phyloP scores from a whole-genome alignment of 345 rosid genomes.

The Bruguiera parviflora region DNA sequence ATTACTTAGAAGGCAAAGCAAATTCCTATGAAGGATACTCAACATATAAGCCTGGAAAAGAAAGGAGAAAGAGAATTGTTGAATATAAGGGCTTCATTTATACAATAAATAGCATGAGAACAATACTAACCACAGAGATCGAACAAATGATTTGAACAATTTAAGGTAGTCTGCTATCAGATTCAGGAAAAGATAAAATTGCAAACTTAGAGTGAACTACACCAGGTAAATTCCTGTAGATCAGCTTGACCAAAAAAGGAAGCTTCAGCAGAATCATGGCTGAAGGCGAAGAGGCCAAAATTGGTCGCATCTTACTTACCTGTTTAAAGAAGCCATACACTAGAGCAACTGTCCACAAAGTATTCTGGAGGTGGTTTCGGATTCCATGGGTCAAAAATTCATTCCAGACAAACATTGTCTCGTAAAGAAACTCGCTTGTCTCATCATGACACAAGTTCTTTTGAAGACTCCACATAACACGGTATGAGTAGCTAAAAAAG shows the following conservation, averaged over 20 bases:
- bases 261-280: not conserved
- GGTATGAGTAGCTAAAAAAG: constrained; percentile 97
- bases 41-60: not conserved
- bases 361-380: constrained; percentile 82
- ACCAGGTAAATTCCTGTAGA: not conserved
- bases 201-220: not conserved
- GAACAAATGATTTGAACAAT: not conserved
- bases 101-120: not conserved
- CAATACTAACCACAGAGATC: not conserved
- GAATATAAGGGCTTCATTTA: not conserved
- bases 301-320: constrained; percentile 42
- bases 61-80: not conserved
- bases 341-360: constrained; percentile 93
- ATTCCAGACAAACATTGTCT: constrained; percentile 99
- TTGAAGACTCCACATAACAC: constrained; percentile 90
- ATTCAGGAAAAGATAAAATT: not conserved
- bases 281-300: not conserved
- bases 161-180: not conserved
- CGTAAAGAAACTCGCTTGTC: constrained; percentile 66
- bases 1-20: not conserved
- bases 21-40: not conserved
- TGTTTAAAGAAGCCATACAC: constrained; percentile 97
- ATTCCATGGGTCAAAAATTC: constrained; percentile 90
- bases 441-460: constrained; percentile 62
- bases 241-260: not conserved